Conservation (phyloP, 2,329 filamentous ascomycete genomes). For the Cladophialophora yegresii region DNA sequence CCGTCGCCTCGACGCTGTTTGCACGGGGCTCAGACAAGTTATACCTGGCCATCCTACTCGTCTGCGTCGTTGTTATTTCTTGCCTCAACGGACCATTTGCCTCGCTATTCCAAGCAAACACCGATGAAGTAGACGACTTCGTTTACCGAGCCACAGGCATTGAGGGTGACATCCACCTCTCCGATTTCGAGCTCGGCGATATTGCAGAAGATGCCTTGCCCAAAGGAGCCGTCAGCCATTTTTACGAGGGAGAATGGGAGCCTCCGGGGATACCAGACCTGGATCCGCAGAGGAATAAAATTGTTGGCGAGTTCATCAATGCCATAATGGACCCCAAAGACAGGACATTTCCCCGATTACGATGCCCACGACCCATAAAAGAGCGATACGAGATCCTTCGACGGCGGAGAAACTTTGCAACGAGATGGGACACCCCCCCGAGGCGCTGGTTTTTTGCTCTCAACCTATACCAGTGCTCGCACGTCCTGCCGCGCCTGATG, state of each 20-base stretch:
- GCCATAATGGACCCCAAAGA: constrained; percentile 12
- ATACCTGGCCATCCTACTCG: constrained; percentile 10
- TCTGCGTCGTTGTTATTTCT: constrained; percentile 7
- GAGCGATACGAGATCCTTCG: constrained; percentile 13
- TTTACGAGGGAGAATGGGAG: constrained; percentile 15
- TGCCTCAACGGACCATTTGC: constrained; percentile 7
- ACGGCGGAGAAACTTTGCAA: constrained; percentile 39
- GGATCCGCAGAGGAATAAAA: not conserved
- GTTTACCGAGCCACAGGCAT: not conserved
- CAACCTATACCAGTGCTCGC: constrained; percentile 51
- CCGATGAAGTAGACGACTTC: constrained; percentile 2
- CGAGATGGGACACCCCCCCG: constrained; percentile 13
- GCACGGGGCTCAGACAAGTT: constrained; percentile 9
- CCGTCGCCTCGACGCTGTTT: constrained; percentile 6
- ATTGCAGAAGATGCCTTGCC: not conserved
- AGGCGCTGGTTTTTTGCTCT: constrained; percentile 53
- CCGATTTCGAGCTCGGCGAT: constrained; percentile 5
- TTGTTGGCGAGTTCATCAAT: constrained; percentile 11
- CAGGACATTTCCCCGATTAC: constrained; percentile 7
- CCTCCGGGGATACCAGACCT: constrained; percentile 9
- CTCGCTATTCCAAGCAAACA: constrained; percentile 6
- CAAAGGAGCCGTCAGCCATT: not conserved
- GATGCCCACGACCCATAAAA: constrained; percentile 31
- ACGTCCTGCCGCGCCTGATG: constrained; percentile 54
- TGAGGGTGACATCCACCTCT: not conserved